phyloP scores from a whole-genome alignment of 805 yeast species.

The Pichia scutulata region DNA sequence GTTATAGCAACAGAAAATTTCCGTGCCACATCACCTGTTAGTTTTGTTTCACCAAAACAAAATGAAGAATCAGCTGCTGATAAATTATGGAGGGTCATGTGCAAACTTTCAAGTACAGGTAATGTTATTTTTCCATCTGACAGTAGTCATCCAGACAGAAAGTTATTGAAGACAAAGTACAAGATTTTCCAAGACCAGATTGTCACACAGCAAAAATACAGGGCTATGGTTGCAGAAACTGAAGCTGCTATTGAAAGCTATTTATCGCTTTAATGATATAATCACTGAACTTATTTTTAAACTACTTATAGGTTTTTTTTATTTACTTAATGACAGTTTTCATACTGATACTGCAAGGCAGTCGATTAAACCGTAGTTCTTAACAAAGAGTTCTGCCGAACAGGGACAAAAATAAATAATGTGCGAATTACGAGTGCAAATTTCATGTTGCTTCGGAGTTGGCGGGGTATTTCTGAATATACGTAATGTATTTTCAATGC shows the following conservation, averaged over 20 bases:
- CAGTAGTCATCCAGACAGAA: slow-evolving; percentile 53
- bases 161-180: slow-evolving; percentile 71
- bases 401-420: no score
- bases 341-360: no score
- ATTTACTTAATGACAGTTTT: no score
- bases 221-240: slow-evolving; percentile 54
- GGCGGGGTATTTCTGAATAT: no score
- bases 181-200: slow-evolving; percentile 85
- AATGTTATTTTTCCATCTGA: slow-evolving; percentile 64
- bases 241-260: slow-evolving; percentile 25
- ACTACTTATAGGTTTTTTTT: background rate
- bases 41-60: background rate
- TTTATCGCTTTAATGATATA: slow-evolving; percentile 2
- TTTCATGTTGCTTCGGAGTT: no score
- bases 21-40: background rate
- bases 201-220: slow-evolving; percentile 66
- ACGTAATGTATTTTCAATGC: no score
- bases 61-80: slow-evolving; percentile 38
- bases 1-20: slow-evolving; percentile 36
- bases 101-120: slow-evolving; percentile 75
- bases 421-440: no score
- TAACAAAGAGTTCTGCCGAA: no score
- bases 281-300: background rate
- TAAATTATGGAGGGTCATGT: slow-evolving; percentile 82
- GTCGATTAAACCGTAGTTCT: no score